Evolutionary conservation across 441 rosid genomes (phyloP), one percentile per base, ranked within the genome.

Genomic region (Biscutella laevigata): DNA sequence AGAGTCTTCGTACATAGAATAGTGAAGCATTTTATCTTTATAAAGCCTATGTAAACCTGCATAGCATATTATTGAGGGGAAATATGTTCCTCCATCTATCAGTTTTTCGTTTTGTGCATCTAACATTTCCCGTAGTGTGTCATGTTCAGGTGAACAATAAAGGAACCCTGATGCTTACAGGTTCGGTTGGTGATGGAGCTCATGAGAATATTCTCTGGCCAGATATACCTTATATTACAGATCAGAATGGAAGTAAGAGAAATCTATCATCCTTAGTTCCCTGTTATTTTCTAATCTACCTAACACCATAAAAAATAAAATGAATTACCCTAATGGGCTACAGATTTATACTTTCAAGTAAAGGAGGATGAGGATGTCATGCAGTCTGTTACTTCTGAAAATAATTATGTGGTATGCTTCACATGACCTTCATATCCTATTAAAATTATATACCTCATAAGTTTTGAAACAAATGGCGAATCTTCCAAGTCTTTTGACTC

Each of bases 331-430:
- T 49, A 21, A 52, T 72, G 12, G 24, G 9, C 62, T 75, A 64
- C 88, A 92, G 97, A 78, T 74, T 57, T 86, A 57, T 92, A 84
- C 72, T 79, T 88, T 69, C 90, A 77, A 79, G 88, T 88, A 64
- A 84, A 82, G 71, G 77, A 79, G 42, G 92, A 88, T 44, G 95
- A 86, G 64, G 95, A 92, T 54, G 60, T 84, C 60, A 63, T 88
- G 76, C 85, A 73, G 66, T 67, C 70, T 53, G 70, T 88, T 56
- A 79, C 85, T 45, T 73, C 87, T 39, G 66, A 51, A 0, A 65
- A 65, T 36, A 65, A 58, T 26, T 57, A 57, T 58, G 70, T 65
- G 64, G 70, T 65, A 65, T 42, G 64, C 57, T 41, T 2, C 55
- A 45, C 42, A 45, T 20, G 21, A 29, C 32, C 26, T 50, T n/a